Conservation (phyloP, 2,329 filamentous ascomycete genomes). For the Colletotrichum zoysiae region DNA sequence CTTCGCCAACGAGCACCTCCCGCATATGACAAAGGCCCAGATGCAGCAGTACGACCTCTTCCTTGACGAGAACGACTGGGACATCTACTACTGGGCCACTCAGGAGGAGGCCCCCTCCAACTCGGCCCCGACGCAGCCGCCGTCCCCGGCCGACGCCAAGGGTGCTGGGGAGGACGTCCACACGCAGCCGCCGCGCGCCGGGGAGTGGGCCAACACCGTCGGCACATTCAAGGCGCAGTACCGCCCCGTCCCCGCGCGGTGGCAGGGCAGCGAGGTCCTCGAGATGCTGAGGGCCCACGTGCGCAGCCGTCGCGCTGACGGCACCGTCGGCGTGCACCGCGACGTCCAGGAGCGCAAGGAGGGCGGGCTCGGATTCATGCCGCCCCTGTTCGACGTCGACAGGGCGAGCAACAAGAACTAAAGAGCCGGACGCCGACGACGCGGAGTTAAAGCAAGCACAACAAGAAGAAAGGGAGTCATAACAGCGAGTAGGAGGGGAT, state of each 20-base stretch:
- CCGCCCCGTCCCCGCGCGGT: slow-evolving; percentile 86
- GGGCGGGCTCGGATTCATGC: slow-evolving; percentile 70
- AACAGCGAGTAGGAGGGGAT: neutral
- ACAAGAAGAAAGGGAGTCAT: neutral
- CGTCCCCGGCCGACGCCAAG: slow-evolving; percentile 1
- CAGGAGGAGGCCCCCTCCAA: slow-evolving; percentile 75
- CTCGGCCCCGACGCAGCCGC: slow-evolving; percentile 47
- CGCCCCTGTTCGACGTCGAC: slow-evolving; percentile 53
- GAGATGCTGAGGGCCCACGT: slow-evolving; percentile 85
- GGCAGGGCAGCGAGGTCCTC: slow-evolving; percentile 87
- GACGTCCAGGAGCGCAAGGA: slow-evolving; percentile 46
- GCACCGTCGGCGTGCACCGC: slow-evolving; percentile 48
- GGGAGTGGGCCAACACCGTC: slow-evolving; percentile 97
- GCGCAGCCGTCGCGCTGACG: slow-evolving; percentile 64
- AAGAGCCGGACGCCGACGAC: neutral
- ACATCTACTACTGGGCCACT: slow-evolving; percentile 99
- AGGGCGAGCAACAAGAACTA: slow-evolving; percentile 29
- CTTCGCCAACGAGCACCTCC: slow-evolving; percentile 86
- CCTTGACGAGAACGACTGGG: slow-evolving; percentile 99
- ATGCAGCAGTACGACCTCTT: slow-evolving; percentile 90
- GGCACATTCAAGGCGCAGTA: slow-evolving; percentile 96
- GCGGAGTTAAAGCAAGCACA: neutral
- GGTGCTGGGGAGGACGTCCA: slow-evolving; percentile 44
- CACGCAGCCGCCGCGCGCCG: slow-evolving; percentile 56
- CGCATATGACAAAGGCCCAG: slow-evolving; percentile 77